Evolutionary conservation across 148 eudicot species (phyloP).

Genomic region (Vaccinium myrtillus): DNA sequence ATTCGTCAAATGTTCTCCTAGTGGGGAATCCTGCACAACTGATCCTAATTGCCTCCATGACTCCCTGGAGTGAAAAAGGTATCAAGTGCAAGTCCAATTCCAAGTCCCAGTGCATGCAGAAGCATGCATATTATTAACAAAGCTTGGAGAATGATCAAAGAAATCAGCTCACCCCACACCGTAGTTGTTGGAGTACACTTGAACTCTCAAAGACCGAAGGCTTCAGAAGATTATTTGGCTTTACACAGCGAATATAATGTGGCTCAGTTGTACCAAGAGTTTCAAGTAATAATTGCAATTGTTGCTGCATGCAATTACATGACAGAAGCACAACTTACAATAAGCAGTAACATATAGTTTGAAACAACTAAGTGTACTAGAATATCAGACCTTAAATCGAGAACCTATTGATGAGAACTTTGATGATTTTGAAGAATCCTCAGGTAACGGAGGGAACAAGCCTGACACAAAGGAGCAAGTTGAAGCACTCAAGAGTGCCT

Average conservation of each 20-base stretch:
- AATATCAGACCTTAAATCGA: slow-evolving; percentile 66
- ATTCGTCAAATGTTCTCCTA: slow-evolving; percentile 74
- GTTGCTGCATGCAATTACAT: slow-evolving; percentile 56
- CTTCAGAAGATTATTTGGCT: slow-evolving; percentile 93
- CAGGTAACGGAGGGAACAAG: slow-evolving; percentile 75
- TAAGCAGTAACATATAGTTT: slow-evolving; percentile 10
- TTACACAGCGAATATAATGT: slow-evolving; percentile 90
- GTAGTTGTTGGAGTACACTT: slow-evolving; percentile 86
- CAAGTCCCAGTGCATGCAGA: not conserved
- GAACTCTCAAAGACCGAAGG: slow-evolving; percentile 86
- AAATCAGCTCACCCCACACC: slow-evolving; percentile 71
- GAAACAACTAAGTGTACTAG: not conserved
- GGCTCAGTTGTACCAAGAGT: slow-evolving; percentile 93
- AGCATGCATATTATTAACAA: not conserved
- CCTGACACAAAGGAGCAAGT: slow-evolving; percentile 83
- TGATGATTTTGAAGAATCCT: slow-evolving; percentile 82
- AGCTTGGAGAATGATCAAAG: not conserved
- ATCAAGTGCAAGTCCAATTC: slow-evolving; percentile 1
- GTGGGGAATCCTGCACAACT: slow-evolving; percentile 98
- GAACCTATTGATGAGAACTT: slow-evolving; percentile 93
- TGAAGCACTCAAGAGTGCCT: slow-evolving; percentile 81
- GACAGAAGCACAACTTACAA: slow-evolving; percentile 12
- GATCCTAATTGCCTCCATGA: slow-evolving; percentile 98
- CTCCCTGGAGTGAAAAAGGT: slow-evolving; percentile 59
- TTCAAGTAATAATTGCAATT: slow-evolving; percentile 88